Conservation (phyloP, 495 filamentous ascomycete genomes). For the Chlorociboria aeruginascens region DNA sequence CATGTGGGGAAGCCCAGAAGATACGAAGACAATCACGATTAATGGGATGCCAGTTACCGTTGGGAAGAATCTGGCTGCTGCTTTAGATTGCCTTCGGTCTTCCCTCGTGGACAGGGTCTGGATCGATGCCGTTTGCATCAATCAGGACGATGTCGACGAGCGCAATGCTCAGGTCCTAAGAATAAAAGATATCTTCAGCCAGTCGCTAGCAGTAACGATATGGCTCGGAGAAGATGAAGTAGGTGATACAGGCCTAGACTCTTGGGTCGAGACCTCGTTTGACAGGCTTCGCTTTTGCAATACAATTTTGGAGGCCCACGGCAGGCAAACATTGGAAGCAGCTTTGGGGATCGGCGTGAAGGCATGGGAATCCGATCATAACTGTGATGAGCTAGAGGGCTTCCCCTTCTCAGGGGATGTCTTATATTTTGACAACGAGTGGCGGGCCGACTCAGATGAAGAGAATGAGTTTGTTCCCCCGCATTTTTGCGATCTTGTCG, state of each 20-base stretch:
- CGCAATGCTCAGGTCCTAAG: constrained; percentile 10
- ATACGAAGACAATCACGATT: constrained; percentile 9
- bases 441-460: too few relatives aligned
- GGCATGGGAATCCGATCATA: constrained; percentile 13
- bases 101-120: constrained; percentile 1
- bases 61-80: constrained; percentile 7
- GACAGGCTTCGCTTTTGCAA: constrained; percentile 10
- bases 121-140: too few relatives aligned
- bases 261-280: constrained; percentile 13
- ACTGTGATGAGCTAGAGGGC: constrained; percentile 9
- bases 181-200: constrained; percentile 12
- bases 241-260: constrained; percentile 1
- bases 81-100: constrained; percentile 13
- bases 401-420: constrained; percentile 5
- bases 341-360: constrained; percentile 12
- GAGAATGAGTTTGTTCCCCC: too few relatives aligned
- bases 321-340: constrained; percentile 12
- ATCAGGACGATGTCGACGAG: constrained; percentile 11
- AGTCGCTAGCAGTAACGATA: constrained; percentile 12
- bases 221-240: too few relatives aligned
- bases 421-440: constrained; percentile 9
- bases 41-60: constrained; percentile 10
- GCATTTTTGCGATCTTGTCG: too few relatives aligned
- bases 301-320: constrained; percentile 14
- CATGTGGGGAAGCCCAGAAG: constrained; percentile 11